Conservation (phyloP, 2,329 filamentous ascomycete genomes). For the Trichoderma afroharzianum region DNA sequence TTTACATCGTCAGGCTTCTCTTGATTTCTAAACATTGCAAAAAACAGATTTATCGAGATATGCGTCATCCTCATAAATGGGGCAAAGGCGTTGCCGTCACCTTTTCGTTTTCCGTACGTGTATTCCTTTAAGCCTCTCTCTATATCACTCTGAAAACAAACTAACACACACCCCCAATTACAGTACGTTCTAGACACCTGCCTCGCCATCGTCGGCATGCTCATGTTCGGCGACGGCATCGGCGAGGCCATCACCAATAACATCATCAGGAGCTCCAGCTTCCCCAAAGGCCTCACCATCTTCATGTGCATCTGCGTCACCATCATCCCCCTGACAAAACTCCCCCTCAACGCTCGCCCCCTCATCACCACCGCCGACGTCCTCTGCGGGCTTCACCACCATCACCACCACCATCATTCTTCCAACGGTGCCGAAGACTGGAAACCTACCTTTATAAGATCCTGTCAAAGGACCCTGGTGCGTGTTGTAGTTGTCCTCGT, state of each 20-base stretch:
- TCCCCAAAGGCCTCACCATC: conserved; percentile 69
- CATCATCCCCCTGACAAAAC: conserved; percentile 92
- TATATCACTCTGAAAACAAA: not conserved
- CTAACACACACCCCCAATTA: not conserved
- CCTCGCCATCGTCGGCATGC: conserved; percentile 77
- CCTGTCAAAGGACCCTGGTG: conserved; percentile 53
- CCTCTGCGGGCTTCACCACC: conserved; percentile 65
- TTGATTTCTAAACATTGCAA: not conserved
- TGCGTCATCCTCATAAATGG: conserved; percentile 78
- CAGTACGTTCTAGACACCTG: conserved; percentile 75
- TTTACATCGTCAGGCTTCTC: no score
- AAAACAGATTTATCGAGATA: conserved; percentile 58
- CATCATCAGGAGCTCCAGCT: conserved; percentile 70
- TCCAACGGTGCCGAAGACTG: conserved; percentile 38
- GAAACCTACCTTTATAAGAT: conserved; percentile 40
- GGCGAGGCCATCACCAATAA: conserved; percentile 88
- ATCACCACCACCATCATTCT: conserved; percentile 27
- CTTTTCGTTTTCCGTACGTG: conserved; percentile 74
- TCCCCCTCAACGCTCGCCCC: conserved; percentile 85
- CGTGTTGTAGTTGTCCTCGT: conserved; percentile 64
- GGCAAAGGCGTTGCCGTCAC: conserved; percentile 69
- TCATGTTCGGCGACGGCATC: conserved; percentile 94
- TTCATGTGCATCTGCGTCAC: conserved; percentile 82
- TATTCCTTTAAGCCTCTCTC: conserved; percentile 2
- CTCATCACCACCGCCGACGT: conserved; percentile 84